These are phyloP conservation scores for Cylindrotheca closterium DNA, from an alignment of 108 stramenopile genomes.

Conservation along the genomic window DNA sequence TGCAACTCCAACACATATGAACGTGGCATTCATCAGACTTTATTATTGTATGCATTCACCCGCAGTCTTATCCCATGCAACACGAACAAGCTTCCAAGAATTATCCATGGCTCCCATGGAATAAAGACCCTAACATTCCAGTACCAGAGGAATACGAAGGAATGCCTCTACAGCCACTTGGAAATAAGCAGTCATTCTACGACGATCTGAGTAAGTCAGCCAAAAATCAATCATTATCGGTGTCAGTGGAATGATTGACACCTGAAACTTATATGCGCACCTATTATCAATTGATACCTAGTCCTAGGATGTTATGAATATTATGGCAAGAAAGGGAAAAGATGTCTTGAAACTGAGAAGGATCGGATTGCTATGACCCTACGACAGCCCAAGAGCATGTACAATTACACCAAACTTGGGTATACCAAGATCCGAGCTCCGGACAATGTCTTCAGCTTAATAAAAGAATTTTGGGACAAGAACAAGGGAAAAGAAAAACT, in stretches of 20 bases:
- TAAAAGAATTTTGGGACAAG: conserved; percentile 62
- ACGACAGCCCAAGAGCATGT: conserved; percentile 62
- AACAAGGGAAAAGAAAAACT: conserved; percentile 37
- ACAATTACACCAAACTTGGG: conserved; percentile 57
- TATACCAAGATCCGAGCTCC: conserved; percentile 58
- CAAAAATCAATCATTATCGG: no score
- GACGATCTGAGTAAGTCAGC: conserved; percentile 35
- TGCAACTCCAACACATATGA: no score
- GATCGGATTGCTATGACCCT: conserved; percentile 60
- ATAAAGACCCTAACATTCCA: conserved; percentile 28
- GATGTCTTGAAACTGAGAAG: conserved; percentile 38
- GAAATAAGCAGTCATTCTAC: conserved; percentile 50
- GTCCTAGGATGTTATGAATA: conserved; percentile 59
- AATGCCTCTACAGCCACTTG: conserved; percentile 45
- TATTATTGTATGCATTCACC: neutral
- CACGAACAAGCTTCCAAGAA: conserved; percentile 38
- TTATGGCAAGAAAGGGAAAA: conserved; percentile 34
- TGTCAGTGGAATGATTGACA: no score
- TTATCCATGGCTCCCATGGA: conserved; percentile 57
- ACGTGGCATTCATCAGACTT: no score
- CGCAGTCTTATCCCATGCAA: conserved; percentile 46
- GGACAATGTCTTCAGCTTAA: conserved; percentile 28
- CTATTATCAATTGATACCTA: no score
- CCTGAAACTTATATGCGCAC: no score
- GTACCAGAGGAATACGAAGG: conserved; percentile 29